Evolutionary conservation across 78 protist genomes (phyloP), one percentile per base, ranked within the genome.

Genomic region (Dictyostelium purpureum): DNA sequence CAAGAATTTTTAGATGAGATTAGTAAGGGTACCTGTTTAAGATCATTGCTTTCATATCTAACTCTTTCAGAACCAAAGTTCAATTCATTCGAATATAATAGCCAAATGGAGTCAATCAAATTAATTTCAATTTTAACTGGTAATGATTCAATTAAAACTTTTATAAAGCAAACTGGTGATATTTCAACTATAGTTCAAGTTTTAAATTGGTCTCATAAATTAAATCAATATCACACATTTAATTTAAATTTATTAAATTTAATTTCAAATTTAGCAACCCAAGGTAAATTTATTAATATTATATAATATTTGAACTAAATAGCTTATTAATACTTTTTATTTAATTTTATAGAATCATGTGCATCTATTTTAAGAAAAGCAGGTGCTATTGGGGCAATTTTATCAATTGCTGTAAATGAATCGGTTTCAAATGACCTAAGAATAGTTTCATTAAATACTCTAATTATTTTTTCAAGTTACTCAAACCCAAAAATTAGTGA

Each of bases 401-500:
- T 85, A 33, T 33, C 70, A 14, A 35, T 85, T 3, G 40, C 82
- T 10, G 28, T 18, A 26, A 85, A 85, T 45, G 78, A 73, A n/a
- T 4, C 21, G 4, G 19, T 73, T 4, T n/a, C 71, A 6, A 74
- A 74, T 35, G 75, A 85, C 5, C 24, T 85, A 21, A 37, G 91
- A 19, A 85, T 85, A 3, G 54, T 73, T 24, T 14, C 82, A 11
- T 42, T 73, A 10, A 85, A 85, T 38, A 85, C 91, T 14, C 33
- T 85, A n/a, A 85, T 85, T 33, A 85, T 85, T 19, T 85, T 85
- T 73, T 35, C 77, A 11, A 85, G 91, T 57, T 85, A 85, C 33
- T 73, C 82, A 6, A 49, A 85, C 24, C 91, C 91, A 40, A 85
- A 85, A 69, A 85, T 85, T 19, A 85, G 91, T 59, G 91, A 85